Percentiles rank a stretch among this genome's conserved stretches.
These are phyloP conservation scores for Pseudozyma thailandica DNA, from an alignment of 1,284 basidiomycete species.

Conservation along the genomic window DNA sequence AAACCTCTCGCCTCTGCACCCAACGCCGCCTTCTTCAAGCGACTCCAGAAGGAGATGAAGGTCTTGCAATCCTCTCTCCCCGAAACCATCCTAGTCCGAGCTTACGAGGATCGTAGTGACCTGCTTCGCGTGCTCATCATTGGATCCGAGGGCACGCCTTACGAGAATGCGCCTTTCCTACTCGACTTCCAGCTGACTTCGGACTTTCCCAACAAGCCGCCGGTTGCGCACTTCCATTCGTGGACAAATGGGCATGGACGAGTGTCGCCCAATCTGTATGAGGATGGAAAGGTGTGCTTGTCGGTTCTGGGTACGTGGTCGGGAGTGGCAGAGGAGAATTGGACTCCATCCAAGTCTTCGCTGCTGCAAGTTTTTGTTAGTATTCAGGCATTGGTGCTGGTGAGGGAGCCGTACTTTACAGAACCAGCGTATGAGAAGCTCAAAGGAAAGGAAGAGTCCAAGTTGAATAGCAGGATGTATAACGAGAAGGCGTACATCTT, in stretches of 20 bases:
- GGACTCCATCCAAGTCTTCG: constrained; percentile 77
- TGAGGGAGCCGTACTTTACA: constrained; percentile 80
- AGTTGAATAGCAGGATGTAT: constrained; percentile 78
- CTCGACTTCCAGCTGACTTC: constrained; percentile 87
- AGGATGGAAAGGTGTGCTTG: constrained; percentile 93
- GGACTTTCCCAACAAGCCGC: constrained; percentile 83
- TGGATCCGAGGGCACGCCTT: constrained; percentile 88
- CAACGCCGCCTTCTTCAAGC: constrained; percentile 78
- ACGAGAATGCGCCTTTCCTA: constrained; percentile 87
- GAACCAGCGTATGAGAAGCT: constrained; percentile 48
- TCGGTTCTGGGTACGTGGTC: constrained; percentile 92
- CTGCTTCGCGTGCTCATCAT: constrained; percentile 87
- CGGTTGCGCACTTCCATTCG: constrained; percentile 86
- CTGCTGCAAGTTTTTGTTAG: constrained; percentile 91
- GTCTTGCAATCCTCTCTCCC: constrained; percentile 78
- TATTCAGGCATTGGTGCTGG: constrained; percentile 90
- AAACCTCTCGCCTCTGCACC: constrained; percentile 18
- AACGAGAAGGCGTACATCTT: constrained; percentile 92
- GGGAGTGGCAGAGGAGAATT: constrained; percentile 70
- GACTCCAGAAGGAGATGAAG: constrained; percentile 84
- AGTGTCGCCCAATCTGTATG: constrained; percentile 82
- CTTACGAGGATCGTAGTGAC: constrained; percentile 80
- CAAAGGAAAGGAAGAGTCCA: constrained; percentile 81
- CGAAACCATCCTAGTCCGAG: constrained; percentile 69
- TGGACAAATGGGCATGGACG: constrained; percentile 93